These are phyloP conservation scores for Flagelloscypha sp. DNA, from an alignment of 768 basidiomycete genomes.

Conservation along the genomic window DNA sequence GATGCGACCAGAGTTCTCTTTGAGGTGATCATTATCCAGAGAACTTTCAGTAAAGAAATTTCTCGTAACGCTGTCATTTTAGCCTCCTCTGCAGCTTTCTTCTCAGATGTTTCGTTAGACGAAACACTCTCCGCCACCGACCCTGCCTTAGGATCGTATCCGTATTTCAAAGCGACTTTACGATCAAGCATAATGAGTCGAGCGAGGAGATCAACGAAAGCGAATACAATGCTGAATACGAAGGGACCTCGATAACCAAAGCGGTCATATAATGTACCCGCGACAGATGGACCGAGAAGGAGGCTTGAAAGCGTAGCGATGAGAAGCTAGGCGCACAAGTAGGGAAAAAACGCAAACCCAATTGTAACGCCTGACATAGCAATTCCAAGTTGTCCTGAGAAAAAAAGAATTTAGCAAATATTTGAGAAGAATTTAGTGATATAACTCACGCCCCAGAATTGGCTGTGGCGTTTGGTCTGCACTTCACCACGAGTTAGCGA, in stretches of 20 bases:
- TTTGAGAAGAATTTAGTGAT: background rate
- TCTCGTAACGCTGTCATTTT: conserved; percentile 7
- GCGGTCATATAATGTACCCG: conserved; percentile 42
- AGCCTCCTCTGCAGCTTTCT: background rate
- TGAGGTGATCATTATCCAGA: conserved; percentile 34
- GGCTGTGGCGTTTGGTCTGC: too few species aligned
- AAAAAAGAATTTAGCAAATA: conserved; percentile 1
- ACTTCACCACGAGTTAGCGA: too few species aligned
- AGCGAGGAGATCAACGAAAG: conserved; percentile 42
- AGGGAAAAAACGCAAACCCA: conserved; percentile 27
- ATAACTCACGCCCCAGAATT: too few species aligned
- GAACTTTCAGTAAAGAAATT: conserved; percentile 33
- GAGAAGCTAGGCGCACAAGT: conserved; percentile 3
- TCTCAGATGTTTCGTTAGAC: background rate
- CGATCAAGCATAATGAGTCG: conserved; percentile 52
- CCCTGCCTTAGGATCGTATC: conserved; percentile 32
- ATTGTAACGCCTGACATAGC: conserved; percentile 51
- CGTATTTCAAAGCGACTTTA: conserved; percentile 41
- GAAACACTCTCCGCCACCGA: background rate
- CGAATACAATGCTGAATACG: conserved; percentile 39
- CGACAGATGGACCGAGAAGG: conserved; percentile 50
- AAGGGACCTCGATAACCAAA: conserved; percentile 59
- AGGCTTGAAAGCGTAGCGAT: conserved; percentile 22
- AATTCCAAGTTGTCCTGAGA: conserved; percentile 48
- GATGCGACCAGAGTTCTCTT: conserved; percentile 41